Evolutionary conservation across 371 early-diverging fungal genomes (phyloP).

Genomic region (Dinochytrium kinnereticum): DNA sequence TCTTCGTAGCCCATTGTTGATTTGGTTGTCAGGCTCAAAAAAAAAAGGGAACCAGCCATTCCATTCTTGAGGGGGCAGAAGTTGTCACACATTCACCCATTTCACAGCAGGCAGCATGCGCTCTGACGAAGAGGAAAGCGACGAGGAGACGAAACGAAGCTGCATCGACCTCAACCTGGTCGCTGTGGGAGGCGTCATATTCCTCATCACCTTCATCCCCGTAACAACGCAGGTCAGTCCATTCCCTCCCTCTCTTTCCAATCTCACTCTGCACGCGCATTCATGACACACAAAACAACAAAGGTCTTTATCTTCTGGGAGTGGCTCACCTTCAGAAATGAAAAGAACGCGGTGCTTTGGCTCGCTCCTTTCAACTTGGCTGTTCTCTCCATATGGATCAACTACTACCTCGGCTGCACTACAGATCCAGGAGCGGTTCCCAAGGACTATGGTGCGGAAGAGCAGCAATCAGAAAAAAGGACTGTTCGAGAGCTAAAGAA

Average conservation of each 20-base stretch:
- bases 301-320: conserved; percentile 63
- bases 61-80: no score
- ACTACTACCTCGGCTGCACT: conserved; percentile 79
- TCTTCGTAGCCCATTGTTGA: not conserved
- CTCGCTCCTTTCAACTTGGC: conserved; percentile 67
- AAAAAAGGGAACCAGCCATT: no score
- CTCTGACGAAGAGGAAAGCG: not conserved
- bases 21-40: not conserved
- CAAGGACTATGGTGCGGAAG: conserved; percentile 50
- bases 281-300: no score
- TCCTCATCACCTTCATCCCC: conserved; percentile 58
- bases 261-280: no score
- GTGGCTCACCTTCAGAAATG: conserved; percentile 52
- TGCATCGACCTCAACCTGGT: no score
- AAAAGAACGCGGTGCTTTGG: conserved; percentile 21
- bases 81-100: no score
- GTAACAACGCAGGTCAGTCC: conserved; percentile 36
- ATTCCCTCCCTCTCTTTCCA: no score
- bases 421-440: conserved; percentile 87
- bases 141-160: not conserved
- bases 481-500: conserved; percentile 70
- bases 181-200: conserved; percentile 25
- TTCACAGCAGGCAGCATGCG: not conserved
- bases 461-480: conserved; percentile 32
- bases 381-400: conserved; percentile 69